Base-by-base conservation (phyloP, 345 rosid species). In the Arabis alpina region DNA sequence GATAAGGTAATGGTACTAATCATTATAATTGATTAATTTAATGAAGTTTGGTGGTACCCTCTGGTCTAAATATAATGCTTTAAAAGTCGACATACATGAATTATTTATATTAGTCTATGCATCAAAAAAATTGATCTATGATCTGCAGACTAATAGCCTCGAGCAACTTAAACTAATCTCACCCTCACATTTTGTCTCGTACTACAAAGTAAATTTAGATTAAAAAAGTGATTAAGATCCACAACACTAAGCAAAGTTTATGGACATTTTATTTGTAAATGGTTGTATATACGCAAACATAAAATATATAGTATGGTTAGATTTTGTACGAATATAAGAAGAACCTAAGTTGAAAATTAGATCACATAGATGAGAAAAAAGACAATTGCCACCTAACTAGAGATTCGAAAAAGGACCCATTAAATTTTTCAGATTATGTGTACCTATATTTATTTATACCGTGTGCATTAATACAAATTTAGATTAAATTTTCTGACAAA, bases 271-370 rank as follows among this genome's bases (percentile, higher is more conserved):
- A 66, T 50, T 14, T 40, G 3, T 45, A 64, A 10, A 41, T 52
- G 25, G 9, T 25, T 49, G 12, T 25, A 32, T 37, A 64, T 24
- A 73, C 66, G 60, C 58, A 73, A 73, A 64, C 14, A 19, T 34
- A 23, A 56, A 64, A 32, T 39, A 64, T 55, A 27, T 55, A 56
- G 23, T 49, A 73, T 66, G 77, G 77, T 73, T 66, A 50, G 61
- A 49, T 19, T 66, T 57, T 73, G 58, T 42, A 50, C 4, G 48
- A 32, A 44, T 62, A 63, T 54, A 43, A 34, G 52, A 57, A 4
- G 10, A 64, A 48, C 11, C 53, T 25, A 32, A 40, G 37, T 45
- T 45, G 56, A 34, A 73, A 40, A 56, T 73, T 56, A 48, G 44
- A 48, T 73, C 16, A 73, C 53, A 56, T 28, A 37, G 43, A 63